These are phyloP conservation scores for Cylindrodendrum hubeiense DNA, from an alignment of 2,329 filamentous ascomycete species.

Conservation along the genomic window DNA sequence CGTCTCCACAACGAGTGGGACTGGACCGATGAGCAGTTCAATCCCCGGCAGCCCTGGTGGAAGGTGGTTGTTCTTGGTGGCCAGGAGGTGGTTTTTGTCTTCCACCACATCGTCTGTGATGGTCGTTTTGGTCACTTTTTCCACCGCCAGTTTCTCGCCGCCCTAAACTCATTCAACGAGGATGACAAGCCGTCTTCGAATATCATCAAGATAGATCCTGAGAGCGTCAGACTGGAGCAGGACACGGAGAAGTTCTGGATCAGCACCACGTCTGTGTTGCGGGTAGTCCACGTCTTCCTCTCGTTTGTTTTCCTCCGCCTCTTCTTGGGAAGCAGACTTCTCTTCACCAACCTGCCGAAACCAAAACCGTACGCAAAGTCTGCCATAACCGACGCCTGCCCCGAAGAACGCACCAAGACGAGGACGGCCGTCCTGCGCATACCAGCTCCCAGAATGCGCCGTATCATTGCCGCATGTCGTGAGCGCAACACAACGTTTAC, in stretches of 20 bases:
- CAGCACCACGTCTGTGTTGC: constrained; percentile 10
- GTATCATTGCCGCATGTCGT: constrained; percentile 34
- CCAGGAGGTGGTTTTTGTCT: constrained; percentile 30
- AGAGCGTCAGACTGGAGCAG: constrained; percentile 14
- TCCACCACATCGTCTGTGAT: constrained; percentile 33
- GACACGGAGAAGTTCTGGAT: constrained; percentile 17
- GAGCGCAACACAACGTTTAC: constrained; percentile 37
- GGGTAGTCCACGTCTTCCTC: constrained; percentile 16
- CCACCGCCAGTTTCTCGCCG: constrained; percentile 27
- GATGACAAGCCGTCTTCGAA: neutral
- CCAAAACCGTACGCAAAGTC: constrained; percentile 12
- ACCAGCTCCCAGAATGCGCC: constrained; percentile 11
- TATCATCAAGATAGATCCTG: constrained; percentile 21
- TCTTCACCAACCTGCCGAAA: constrained; percentile 18
- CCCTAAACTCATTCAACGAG: constrained; percentile 16
- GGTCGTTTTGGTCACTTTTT: constrained; percentile 28
- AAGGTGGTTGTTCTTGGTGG: constrained; percentile 32
- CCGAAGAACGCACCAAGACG: constrained; percentile 22
- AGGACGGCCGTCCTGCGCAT: constrained; percentile 23
- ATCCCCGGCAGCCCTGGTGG: constrained; percentile 28
- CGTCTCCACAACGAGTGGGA: constrained; percentile 31
- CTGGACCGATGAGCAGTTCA: constrained; percentile 26
- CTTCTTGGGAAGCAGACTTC: constrained; percentile 14
- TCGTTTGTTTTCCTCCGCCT: constrained; percentile 12
- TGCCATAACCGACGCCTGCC: neutral